Conservation (phyloP, 2,329 filamentous ascomycete genomes). For the Fusarium caatingaense region DNA sequence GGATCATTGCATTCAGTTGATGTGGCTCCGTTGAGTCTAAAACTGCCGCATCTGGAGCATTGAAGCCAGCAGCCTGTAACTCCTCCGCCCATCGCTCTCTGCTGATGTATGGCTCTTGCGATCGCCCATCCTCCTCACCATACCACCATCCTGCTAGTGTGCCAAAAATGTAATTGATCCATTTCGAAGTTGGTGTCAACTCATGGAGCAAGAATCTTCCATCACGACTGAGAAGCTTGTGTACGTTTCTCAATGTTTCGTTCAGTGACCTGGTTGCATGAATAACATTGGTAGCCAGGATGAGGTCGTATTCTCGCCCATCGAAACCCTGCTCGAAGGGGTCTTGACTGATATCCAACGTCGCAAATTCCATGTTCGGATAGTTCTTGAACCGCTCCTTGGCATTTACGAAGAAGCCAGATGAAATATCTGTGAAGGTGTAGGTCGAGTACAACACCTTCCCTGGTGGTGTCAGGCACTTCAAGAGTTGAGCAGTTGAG, state of each 20-base stretch:
- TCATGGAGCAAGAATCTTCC: conserved; percentile 4
- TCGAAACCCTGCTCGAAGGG: neutral
- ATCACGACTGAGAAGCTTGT: neutral
- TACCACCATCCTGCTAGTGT: conserved; percentile 15
- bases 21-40: conserved; percentile 1
- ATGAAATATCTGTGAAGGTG: conserved; percentile 2
- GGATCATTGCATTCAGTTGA: conserved; percentile 5
- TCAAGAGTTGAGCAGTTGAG: neutral
- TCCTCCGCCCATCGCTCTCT: neutral
- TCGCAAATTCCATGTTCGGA: neutral
- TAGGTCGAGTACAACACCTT: neutral
- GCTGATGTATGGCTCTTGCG: neutral
- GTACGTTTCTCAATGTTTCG: conserved; percentile 1
- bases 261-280: conserved; percentile 2
- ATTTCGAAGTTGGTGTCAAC: neutral
- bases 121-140: neutral
- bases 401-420: neutral
- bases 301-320: neutral
- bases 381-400: conserved; percentile 3
- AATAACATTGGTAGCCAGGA: conserved; percentile 1
- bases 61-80: neutral
- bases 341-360: neutral
- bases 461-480: neutral
- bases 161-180: conserved; percentile 7
- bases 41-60: neutral